Conservation (phyloP, 768 basidiomycete genomes). For the Termitomyces bulborhizus region DNA sequence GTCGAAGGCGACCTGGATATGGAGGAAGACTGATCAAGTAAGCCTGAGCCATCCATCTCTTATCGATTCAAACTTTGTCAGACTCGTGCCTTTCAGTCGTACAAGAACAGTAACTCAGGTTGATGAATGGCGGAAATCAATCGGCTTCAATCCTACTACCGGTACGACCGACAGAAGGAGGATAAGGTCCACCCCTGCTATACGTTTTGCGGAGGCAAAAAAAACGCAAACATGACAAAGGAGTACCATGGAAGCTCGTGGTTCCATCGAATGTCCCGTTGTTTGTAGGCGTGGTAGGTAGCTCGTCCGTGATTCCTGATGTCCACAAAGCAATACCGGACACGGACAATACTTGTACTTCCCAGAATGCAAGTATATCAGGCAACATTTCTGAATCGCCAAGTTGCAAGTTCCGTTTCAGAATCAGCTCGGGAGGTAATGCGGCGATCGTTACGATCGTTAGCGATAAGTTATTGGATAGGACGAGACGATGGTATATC, state of each 20-base stretch:
- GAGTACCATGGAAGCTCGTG: background rate
- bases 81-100: background rate
- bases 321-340: background rate
- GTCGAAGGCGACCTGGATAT: conserved; percentile 69
- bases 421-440: background rate
- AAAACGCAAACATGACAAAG: background rate
- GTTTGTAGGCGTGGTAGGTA: background rate
- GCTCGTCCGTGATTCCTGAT: background rate
- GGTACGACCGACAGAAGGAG: background rate
- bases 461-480: background rate
- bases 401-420: background rate
- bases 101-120: background rate
- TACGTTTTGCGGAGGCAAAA: background rate
- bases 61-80: background rate
- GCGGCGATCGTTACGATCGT: background rate
- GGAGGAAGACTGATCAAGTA: conserved; percentile 42
- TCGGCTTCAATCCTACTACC: background rate
- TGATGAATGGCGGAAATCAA: background rate
- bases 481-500: conserved; percentile 10
- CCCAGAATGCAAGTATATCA: background rate
- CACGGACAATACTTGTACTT: background rate
- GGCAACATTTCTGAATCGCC: background rate
- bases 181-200: background rate
- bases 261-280: too few species aligned
- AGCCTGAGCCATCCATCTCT: background rate